Percentiles rank a stretch among this genome's conserved stretches.
These are phyloP conservation scores for Helianthus annuus DNA, from an alignment of 129 eudicot genomes.

Conservation along the genomic window HanXRQr2.0-SUNRISE NC_035444.2:117121397-117121896, in stretches of 20 bases:
- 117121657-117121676: background rate
- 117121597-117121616: background rate
- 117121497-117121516: background rate
- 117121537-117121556: background rate
- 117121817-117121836: slow-evolving; percentile 2
- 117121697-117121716: slow-evolving; percentile 42
- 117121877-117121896: background rate
- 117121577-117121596: slow-evolving; percentile 2
- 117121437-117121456: background rate
- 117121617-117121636: background rate
- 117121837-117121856: background rate
- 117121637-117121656: background rate
- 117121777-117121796: slow-evolving; percentile 53
- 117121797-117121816: slow-evolving; percentile 56
- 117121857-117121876: slow-evolving; percentile 3
- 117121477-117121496: background rate
- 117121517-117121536: background rate
- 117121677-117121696: slow-evolving; percentile 15
- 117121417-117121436: slow-evolving; percentile 38
- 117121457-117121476: background rate
- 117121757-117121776: slow-evolving; percentile 57
- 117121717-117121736: slow-evolving; percentile 61
- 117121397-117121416: slow-evolving; percentile 44
- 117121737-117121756: slow-evolving; percentile 63
- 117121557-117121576: background rate